phyloP scores from a whole-genome alignment of 225 moss, liverwort and hornwort genomes.

The Polytrichum commune region DNA sequence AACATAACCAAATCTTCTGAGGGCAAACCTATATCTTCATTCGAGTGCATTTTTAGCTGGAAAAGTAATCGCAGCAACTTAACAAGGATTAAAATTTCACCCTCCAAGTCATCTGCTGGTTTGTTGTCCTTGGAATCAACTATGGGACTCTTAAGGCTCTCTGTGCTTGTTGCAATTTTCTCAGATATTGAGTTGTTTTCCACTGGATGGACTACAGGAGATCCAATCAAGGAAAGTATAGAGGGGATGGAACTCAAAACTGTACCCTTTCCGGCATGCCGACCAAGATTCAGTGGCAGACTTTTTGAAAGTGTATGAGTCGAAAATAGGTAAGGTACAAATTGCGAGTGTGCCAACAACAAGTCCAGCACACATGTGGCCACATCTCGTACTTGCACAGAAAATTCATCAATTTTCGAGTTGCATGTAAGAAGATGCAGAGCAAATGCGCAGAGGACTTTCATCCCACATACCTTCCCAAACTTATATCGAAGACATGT shows the following conservation, averaged over 20 bases:
- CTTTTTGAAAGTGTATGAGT: conserved; percentile 42
- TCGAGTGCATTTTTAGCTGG: conserved; percentile 58
- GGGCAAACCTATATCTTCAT: conserved; percentile 14
- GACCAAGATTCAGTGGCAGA: conserved; percentile 61
- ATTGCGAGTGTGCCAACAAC: conserved; percentile 82
- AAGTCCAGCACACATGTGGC: conserved; percentile 70
- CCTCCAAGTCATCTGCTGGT: conserved; percentile 23
- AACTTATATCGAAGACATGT: conserved; percentile 61
- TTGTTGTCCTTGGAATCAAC: conserved; percentile 15
- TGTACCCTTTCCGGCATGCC: conserved; percentile 77
- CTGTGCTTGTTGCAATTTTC: conserved; percentile 19
- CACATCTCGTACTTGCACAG: conserved; percentile 20
- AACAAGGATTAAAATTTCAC: conserved; percentile 58
- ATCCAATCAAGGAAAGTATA: conserved; percentile 68
- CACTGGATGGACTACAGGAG: conserved; percentile 33
- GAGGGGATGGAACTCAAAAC: conserved; percentile 80
- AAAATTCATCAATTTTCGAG: conserved; percentile 19
- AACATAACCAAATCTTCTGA: conserved; percentile 38
- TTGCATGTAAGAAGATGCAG: conserved; percentile 40
- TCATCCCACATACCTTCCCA: conserved; percentile 58
- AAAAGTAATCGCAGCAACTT: conserved; percentile 72
- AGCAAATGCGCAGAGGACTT: conserved; percentile 54
- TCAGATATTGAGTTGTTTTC: conserved; percentile 15
- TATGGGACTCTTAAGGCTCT: conserved; percentile 9
- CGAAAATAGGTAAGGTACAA: conserved; percentile 52